Base-by-base conservation (phyloP, 2,329 filamentous ascomycete genomes). In the Scedosporium minutisporum region DNA sequence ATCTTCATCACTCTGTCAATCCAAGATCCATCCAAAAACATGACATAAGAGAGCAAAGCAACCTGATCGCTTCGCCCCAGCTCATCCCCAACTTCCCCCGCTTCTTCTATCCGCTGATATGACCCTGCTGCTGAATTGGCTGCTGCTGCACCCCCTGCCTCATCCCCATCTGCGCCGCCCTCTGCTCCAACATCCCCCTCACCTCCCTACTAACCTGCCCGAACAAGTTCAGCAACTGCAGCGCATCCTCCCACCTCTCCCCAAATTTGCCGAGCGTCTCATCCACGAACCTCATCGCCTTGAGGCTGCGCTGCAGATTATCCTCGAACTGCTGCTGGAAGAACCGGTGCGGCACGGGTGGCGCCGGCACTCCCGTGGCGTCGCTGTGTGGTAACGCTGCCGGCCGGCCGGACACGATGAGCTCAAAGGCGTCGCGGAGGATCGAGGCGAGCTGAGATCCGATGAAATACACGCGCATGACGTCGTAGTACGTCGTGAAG, bases 401-500 rank as follows among this genome's bases (percentile, higher is more conserved):
- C 10, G 65, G 65, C 1, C 65, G 63, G 5, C 80, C 81, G 0
- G 80, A 79, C 6, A 87, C 74, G 3, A 87, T 76, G 64, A 82
- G 72, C 53, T 87, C 82, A 61, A 82, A 80, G 1, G 82, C 79
- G 64, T 84, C 82, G 3, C 77, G 76, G n/a, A 88, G 72, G 6
- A 87, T 83, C 1, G 84, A 82, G 16, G 86, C 73, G 63, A 88
- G 82, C 67, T 88, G 86, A 64, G 79, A 84, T 14, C 82, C 85
- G 76, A 88, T 85, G 68, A 88, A 96, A 69, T 90, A 95, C 1
- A 91, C 87, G 61, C 93, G 86, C 69, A 96, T 82, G 1, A 92
- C 90, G 71, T 97, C 93, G 69, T 96, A 88, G 68, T 93, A 96
- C 0, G 90, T 93, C 69, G 95, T 85, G 60, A 93, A 88, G 4